These are phyloP conservation scores for Terana coerulea DNA, from an alignment of 768 basidiomycete genomes.

Conservation along the genomic window DNA sequence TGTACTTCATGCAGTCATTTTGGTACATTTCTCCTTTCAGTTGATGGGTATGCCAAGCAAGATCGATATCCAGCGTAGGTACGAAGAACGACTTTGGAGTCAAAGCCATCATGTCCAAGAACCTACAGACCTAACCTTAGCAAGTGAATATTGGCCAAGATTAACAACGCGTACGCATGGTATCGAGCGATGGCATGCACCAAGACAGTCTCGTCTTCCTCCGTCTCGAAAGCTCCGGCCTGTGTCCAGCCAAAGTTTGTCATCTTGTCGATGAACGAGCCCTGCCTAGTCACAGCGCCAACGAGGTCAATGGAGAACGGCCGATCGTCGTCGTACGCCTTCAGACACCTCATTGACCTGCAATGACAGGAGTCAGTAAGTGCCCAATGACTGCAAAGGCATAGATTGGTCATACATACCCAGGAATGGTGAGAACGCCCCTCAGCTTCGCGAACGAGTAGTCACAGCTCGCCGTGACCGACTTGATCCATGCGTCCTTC, in stretches of 20 bases:
- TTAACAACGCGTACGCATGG: slow-evolving; percentile 41
- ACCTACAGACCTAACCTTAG: slow-evolving; percentile 25
- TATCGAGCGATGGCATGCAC: slow-evolving; percentile 51
- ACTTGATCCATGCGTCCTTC: slow-evolving; percentile 1
- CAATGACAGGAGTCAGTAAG: no score
- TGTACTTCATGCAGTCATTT: slow-evolving; percentile 36
- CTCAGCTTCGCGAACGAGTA: no score
- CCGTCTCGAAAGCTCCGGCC: slow-evolving; percentile 36
- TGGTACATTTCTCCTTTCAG: slow-evolving; percentile 45
- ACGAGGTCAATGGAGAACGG: slow-evolving; percentile 54
- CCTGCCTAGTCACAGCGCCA: slow-evolving; percentile 57
- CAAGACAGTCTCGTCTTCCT: slow-evolving; percentile 36
- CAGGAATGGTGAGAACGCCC: no score
- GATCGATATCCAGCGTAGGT: slow-evolving; percentile 67
- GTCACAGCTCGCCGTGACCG: neutral
- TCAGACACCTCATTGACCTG: slow-evolving; percentile 40
- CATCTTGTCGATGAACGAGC: slow-evolving; percentile 52
- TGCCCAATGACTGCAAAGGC: no score
- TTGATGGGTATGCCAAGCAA: slow-evolving; percentile 76
- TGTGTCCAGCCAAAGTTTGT: slow-evolving; percentile 47
- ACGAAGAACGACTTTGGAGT: slow-evolving; percentile 42
- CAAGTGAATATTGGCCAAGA: neutral
- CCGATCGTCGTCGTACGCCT: slow-evolving; percentile 47
- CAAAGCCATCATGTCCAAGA: slow-evolving; percentile 52
- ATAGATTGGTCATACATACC: no score